Evolutionary conservation across 2,329 filamentous ascomycete species (phyloP), one percentile per base, ranked within the genome.

Genomic region (Trichoderma lentiforme): DNA sequence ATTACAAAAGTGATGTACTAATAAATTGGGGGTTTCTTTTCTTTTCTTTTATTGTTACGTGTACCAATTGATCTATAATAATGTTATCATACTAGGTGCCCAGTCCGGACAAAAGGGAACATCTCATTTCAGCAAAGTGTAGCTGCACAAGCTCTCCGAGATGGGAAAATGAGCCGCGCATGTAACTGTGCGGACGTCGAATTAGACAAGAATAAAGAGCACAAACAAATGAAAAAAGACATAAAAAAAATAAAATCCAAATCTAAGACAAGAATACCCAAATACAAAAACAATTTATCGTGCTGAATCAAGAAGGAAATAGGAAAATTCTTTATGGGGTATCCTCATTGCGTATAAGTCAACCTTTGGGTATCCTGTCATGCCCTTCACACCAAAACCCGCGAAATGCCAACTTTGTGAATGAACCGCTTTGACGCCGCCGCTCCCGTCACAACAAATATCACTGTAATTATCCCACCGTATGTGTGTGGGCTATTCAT

Each of bases 401-500:
- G 34, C 39, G 66, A 69, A 61, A 69, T 69, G 66, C n/a, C 32
- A 60, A 69, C 58, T 58, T 61, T 69, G 53, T 61, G 36, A 60
- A 61, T 69, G 66, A 69, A 43, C 66, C 66, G 66, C 56, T 60
- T 58, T 69, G 66, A 69, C 66, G 66, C 66, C 66, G 66, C 66
- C 66, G 56, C 39, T 69, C 30, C 39, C 24, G 34, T 58, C 65
- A 32, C 34, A 26, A n/a, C 26, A 58, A 60, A 30, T 32, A 24
- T 34, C 24, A 39, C 36, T 28, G 26, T 60, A 43, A 65, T 53
- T 67, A 58, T 67, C 32, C 34, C 34, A n/a, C 7, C 57, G 21
- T 67, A 34, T 60, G 53, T 26, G 21, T 57, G 51, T 30, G 34
- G 28, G 26, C 21, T 69, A 69, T 34, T 69, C 66, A 34, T 51